Evolutionary conservation across 2,329 filamentous ascomycete species (phyloP).

Genomic region (Karstenula rhodostoma): DNA sequence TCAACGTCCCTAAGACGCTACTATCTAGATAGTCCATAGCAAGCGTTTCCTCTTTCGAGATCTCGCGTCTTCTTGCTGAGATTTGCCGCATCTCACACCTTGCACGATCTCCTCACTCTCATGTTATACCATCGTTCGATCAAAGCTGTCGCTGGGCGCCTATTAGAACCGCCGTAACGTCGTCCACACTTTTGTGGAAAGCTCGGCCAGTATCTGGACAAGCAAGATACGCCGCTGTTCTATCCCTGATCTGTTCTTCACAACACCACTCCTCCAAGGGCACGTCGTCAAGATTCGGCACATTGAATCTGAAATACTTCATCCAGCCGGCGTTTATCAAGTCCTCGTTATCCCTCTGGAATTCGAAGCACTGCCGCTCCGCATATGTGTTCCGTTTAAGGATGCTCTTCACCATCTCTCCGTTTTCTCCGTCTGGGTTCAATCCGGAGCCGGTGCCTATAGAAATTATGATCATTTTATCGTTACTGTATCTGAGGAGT

Average conservation of each 20-base stretch:
- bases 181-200: slow-evolving; percentile 43
- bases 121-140: neutral
- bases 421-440: slow-evolving; percentile 25
- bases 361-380: slow-evolving; percentile 29
- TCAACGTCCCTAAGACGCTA: neutral
- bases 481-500: slow-evolving; percentile 40
- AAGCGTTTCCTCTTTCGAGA: neutral
- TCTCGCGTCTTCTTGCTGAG: neutral
- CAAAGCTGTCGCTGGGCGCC: neutral
- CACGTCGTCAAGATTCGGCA: slow-evolving; percentile 35
- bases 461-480: slow-evolving; percentile 43
- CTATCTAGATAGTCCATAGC: neutral
- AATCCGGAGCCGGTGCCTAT: slow-evolving; percentile 38
- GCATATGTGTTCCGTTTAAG: slow-evolving; percentile 31
- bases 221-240: slow-evolving; percentile 38
- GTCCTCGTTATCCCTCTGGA: slow-evolving; percentile 33
- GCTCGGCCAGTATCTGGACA: slow-evolving; percentile 30
- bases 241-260: slow-evolving; percentile 37
- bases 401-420: slow-evolving; percentile 40
- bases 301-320: slow-evolving; percentile 45
- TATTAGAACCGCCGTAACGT: slow-evolving; percentile 34
- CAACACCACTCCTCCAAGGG: slow-evolving; percentile 41
- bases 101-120: neutral
- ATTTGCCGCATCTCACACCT: neutral
- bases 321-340: slow-evolving; percentile 41